These are phyloP conservation scores for Clavulina sp. DNA, from an alignment of 768 basidiomycete genomes.

Conservation along the genomic window DNA sequence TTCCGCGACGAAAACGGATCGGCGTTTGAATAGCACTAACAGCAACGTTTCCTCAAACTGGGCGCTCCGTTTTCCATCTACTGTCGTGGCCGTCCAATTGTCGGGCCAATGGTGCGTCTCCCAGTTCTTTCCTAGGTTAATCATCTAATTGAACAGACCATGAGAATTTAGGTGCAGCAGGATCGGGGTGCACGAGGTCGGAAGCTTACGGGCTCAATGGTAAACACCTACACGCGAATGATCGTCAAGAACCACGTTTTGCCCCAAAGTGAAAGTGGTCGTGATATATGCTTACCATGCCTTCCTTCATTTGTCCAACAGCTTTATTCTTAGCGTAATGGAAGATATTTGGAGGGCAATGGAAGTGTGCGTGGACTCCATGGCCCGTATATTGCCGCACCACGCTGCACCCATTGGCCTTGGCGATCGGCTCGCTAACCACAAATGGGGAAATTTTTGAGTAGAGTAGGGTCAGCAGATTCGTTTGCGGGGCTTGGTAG, in stretches of 20 bases:
- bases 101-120: constrained; percentile 77
- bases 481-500: not conserved
- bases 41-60: constrained; percentile 96
- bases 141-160: constrained; percentile 42
- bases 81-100: constrained; percentile 90
- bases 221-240: not conserved
- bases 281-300: constrained; percentile 45
- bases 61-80: constrained; percentile 78
- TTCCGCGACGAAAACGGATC: not conserved
- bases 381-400: constrained; percentile 88
- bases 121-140: constrained; percentile 71
- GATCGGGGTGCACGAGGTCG: not conserved
- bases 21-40: constrained; percentile 31
- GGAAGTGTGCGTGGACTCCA: constrained; percentile 77
- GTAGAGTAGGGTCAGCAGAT: not conserved
- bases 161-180: not conserved
- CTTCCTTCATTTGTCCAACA: constrained; percentile 80
- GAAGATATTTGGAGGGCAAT: constrained; percentile 73
- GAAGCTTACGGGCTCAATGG: not conserved
- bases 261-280: constrained; percentile 5
- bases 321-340: constrained; percentile 94
- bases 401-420: constrained; percentile 68
- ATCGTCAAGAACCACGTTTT: not conserved
- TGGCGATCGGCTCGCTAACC: constrained; percentile 65
- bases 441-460: not conserved